phyloP scores from a whole-genome alignment of 2,329 filamentous ascomycete species.

The Pseudogymnoascus sp. region DNA sequence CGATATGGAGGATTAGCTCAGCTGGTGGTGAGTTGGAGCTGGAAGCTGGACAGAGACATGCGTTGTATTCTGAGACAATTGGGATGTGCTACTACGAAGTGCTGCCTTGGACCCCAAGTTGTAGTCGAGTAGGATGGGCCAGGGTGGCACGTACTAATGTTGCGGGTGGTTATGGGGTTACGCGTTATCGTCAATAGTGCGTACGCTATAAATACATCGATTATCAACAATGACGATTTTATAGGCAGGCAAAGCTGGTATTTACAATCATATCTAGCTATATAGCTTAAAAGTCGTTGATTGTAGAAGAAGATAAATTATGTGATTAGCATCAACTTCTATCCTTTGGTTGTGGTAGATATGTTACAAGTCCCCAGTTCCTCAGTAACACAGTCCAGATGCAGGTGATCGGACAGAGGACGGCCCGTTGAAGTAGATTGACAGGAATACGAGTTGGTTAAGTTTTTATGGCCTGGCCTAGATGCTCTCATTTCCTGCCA shows the following conservation, averaged over 20 bases:
- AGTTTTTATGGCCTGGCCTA: not conserved
- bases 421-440: not conserved
- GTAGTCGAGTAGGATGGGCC: not conserved
- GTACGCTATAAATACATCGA: not conserved
- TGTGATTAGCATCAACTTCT: not conserved
- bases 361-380: not conserved
- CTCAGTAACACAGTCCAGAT: not conserved
- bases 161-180: not conserved
- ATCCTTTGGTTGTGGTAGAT: not conserved
- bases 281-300: not conserved
- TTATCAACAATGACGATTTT: not conserved
- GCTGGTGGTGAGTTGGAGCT: not conserved
- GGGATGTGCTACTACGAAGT: not conserved
- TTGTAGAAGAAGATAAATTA: not conserved
- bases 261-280: not conserved
- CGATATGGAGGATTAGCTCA: not conserved
- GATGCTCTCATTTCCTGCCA: not conserved
- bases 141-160: slow-evolving; percentile 1
- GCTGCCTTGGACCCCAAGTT: not conserved
- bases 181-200: not conserved
- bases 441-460: not conserved
- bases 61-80: not conserved
- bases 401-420: not conserved
- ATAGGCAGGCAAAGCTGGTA: not conserved
- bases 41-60: not conserved